Conservation (phyloP, 2,329 filamentous ascomycete species). For the Xylariaceae sp. region DNA sequence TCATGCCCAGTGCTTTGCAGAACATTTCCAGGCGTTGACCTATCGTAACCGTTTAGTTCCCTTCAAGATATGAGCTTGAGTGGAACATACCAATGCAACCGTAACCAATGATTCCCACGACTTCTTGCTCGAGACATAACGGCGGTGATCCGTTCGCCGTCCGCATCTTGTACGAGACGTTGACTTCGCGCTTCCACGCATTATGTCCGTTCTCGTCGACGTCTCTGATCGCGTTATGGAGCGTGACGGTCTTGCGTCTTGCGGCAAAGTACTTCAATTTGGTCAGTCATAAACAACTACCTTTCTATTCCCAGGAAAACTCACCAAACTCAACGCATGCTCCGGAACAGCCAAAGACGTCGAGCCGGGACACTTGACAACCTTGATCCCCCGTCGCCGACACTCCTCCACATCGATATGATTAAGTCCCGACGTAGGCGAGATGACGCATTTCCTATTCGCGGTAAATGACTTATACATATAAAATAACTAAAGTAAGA, state of each 20-base stretch:
- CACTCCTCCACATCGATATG: slow-evolving; percentile 24
- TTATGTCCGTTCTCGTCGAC: slow-evolving; percentile 16
- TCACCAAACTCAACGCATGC: slow-evolving; percentile 23
- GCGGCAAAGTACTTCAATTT: slow-evolving; percentile 23
- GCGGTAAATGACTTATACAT: not conserved
- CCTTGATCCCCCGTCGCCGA: slow-evolving; percentile 19
- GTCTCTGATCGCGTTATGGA: slow-evolving; percentile 19
- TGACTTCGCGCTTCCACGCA: slow-evolving; percentile 20
- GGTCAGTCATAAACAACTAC: not conserved
- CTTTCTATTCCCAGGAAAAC: not conserved
- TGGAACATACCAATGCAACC: slow-evolving; percentile 18
- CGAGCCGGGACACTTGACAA: slow-evolving; percentile 18
- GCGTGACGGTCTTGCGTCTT: slow-evolving; percentile 22
- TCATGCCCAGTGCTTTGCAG: slow-evolving; percentile 25
- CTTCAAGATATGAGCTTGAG: not conserved
- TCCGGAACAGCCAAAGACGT: slow-evolving; percentile 21
- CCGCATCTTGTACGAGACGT: slow-evolving; percentile 19
- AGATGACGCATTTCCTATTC: slow-evolving; percentile 22
- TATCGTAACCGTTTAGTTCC: not conserved
- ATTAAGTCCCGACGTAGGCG: slow-evolving; percentile 19
- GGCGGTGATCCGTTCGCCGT: slow-evolving; percentile 18
- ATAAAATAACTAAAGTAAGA: too few species aligned
- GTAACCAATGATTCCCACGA: slow-evolving; percentile 22
- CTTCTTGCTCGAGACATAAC: slow-evolving; percentile 19
- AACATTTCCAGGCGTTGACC: slow-evolving; percentile 21